A percentile compares a stretch with the other conserved stretches of the same genome.
Conservation (phyloP, 2,329 filamentous ascomycete genomes). For the Cephalotrichum gorgonifer region DNA sequence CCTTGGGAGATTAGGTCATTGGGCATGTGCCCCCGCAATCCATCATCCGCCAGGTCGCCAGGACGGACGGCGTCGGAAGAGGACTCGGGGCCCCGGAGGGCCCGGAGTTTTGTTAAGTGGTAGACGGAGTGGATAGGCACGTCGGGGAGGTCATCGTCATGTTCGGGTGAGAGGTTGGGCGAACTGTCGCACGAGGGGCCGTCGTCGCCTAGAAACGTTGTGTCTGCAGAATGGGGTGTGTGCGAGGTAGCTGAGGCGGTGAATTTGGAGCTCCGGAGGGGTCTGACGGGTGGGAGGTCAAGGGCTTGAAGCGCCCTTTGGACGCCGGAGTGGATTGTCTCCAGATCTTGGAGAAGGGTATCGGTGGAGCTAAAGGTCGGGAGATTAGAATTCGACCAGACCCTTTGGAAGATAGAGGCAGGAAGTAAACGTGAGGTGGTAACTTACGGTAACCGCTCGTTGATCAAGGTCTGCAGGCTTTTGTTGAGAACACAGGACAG, state of each 20-base stretch:
- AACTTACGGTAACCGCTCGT: not conserved
- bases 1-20: not conserved
- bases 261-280: not conserved
- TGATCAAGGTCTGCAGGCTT: not conserved
- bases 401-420: not conserved
- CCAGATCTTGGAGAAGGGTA: not conserved
- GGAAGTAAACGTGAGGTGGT: not conserved
- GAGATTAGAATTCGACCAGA: not conserved
- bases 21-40: constrained; percentile 17
- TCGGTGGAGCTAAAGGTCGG: not conserved
- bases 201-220: not conserved
- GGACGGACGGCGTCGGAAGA: too few relatives aligned
- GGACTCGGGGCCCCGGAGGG: not conserved
- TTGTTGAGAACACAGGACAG: not conserved
- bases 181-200: not conserved
- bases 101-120: not conserved
- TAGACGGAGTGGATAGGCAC: not conserved
- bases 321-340: not conserved
- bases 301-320: not conserved
- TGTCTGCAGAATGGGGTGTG: not conserved
- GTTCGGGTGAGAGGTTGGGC: not conserved
- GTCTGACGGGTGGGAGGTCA: not conserved
- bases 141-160: not conserved
- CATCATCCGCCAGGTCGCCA: too few relatives aligned
- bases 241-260: not conserved